Conservation (phyloP, 2,329 filamentous ascomycete species). For the Epichloe gansuensis region DNA sequence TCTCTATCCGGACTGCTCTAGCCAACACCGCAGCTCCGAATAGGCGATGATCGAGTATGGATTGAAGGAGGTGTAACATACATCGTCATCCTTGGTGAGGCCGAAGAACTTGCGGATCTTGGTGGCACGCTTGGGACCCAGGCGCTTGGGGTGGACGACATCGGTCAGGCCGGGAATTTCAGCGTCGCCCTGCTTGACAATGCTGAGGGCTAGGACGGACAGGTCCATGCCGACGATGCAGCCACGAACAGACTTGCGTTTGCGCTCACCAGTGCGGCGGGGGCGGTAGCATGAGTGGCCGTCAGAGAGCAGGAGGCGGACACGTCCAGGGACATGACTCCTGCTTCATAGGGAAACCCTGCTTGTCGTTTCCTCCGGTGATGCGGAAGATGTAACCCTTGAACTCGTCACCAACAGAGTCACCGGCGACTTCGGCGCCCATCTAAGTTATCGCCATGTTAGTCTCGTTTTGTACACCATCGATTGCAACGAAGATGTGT, state of each 20-base stretch:
- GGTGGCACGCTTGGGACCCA: conserved; percentile 98
- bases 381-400: conserved; percentile 99
- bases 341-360: conserved; percentile 99
- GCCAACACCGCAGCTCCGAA: conserved; percentile 38
- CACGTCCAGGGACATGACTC: conserved; percentile 97
- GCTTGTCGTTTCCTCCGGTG: conserved; percentile 99
- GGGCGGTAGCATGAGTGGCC: conserved; percentile 99
- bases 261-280: conserved; percentile 95
- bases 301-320: conserved; percentile 86
- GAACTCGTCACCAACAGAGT: conserved; percentile 97
- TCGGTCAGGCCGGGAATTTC: conserved; percentile 97
- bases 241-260: conserved; percentile 97
- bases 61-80: conserved; percentile 56
- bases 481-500: background rate
- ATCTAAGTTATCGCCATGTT: conserved; percentile 40
- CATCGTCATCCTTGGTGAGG: conserved; percentile 99
- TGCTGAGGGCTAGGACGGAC: conserved; percentile 81
- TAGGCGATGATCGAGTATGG: conserved; percentile 56
- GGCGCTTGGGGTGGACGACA: conserved; percentile 95
- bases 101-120: conserved; percentile 99
- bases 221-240: conserved; percentile 97
- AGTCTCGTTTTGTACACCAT: conserved; percentile 12
- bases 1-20: conserved; percentile 42
- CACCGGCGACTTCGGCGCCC: conserved; percentile 84
- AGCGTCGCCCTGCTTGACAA: conserved; percentile 95